Percentiles rank a stretch among this genome's conserved stretches.
Evolutionary conservation across 176 grass and related monocot genomes (phyloP).

Genomic region (Phragmites australis): DNA sequence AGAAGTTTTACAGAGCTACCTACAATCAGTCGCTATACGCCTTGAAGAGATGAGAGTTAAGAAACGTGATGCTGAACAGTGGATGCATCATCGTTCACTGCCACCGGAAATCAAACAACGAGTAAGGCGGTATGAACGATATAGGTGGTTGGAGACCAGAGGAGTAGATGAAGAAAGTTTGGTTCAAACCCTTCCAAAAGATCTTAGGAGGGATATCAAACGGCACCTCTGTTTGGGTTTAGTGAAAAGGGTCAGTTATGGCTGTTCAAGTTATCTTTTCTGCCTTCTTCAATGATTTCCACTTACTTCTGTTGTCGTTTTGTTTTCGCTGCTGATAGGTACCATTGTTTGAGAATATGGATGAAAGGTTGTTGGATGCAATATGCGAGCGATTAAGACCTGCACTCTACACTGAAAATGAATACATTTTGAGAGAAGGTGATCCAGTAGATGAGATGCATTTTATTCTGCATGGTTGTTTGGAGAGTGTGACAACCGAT

Average conservation of each 20-base stretch:
- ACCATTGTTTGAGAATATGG: conserved; percentile 93
- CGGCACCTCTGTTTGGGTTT: conserved; percentile 92
- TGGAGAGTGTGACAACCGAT: conserved; percentile 89
- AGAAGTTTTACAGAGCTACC: conserved; percentile 65
- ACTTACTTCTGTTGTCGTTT: not conserved
- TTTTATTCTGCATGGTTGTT: conserved; percentile 80
- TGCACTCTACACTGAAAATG: conserved; percentile 66
- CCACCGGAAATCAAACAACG: conserved; percentile 71
- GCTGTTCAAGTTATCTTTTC: conserved; percentile 1
- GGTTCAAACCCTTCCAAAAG: conserved; percentile 93
- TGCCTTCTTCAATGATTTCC: not conserved
- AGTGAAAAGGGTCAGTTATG: conserved; percentile 67
- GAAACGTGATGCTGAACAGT: conserved; percentile 88
- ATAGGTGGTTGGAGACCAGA: conserved; percentile 90
- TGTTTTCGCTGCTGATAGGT: conserved; percentile 51
- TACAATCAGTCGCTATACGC: conserved; percentile 84
- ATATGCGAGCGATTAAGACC: conserved; percentile 87
- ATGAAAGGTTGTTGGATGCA: conserved; percentile 76
- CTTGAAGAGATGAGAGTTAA: conserved; percentile 98
- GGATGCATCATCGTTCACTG: conserved; percentile 92
- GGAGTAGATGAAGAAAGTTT: conserved; percentile 97
- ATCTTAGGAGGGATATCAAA: conserved; percentile 94
- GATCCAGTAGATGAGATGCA: conserved; percentile 98
- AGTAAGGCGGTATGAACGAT: conserved; percentile 85
- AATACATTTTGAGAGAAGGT: conserved; percentile 86